Percentiles rank a stretch among this genome's conserved stretches.
Conservation (phyloP, 1,139 yeast genomes). For the Nadsonia commutata region DNA sequence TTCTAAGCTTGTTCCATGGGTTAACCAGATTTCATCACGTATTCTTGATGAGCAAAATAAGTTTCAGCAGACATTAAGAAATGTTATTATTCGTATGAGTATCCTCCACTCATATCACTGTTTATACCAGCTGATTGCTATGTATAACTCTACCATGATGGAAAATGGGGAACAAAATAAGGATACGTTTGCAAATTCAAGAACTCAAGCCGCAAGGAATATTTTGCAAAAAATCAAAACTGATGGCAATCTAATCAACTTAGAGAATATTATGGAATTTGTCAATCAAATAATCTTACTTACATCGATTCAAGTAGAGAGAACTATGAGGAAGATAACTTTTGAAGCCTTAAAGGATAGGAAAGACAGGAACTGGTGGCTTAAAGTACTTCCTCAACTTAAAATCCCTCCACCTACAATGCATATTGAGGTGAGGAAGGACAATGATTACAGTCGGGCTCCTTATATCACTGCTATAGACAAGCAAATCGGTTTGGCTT, state of each 20-base stretch:
- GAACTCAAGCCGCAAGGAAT: conserved; percentile 12
- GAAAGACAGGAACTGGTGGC: conserved; percentile 34
- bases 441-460: conserved; percentile 33
- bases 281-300: conserved; percentile 2
- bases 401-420: conserved; percentile 59
- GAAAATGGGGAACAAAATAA: neutral
- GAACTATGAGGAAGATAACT: conserved; percentile 2
- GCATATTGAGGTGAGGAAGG: conserved; percentile 28
- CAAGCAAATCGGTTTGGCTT: conserved; percentile 40
- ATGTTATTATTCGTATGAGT: conserved; percentile 37
- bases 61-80: conserved; percentile 44
- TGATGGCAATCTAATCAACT: conserved; percentile 2
- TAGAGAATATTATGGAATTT: conserved; percentile 6
- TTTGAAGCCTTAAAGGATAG: conserved; percentile 3
- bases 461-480: conserved; percentile 36
- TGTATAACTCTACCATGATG: conserved; percentile 8
- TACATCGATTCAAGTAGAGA: conserved; percentile 3
- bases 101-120: conserved; percentile 64
- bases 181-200: conserved; percentile 5
- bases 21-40: conserved; percentile 67
- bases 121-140: conserved; percentile 44
- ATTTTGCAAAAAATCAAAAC: conserved; percentile 9
- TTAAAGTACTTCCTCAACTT: conserved; percentile 28
- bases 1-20: conserved; percentile 60
- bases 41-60: conserved; percentile 25